Evolutionary conservation across 31 red algal genomes (phyloP), one percentile per base, ranked within the genome.

Genomic region (Porphyra umbilicalis): DNA sequence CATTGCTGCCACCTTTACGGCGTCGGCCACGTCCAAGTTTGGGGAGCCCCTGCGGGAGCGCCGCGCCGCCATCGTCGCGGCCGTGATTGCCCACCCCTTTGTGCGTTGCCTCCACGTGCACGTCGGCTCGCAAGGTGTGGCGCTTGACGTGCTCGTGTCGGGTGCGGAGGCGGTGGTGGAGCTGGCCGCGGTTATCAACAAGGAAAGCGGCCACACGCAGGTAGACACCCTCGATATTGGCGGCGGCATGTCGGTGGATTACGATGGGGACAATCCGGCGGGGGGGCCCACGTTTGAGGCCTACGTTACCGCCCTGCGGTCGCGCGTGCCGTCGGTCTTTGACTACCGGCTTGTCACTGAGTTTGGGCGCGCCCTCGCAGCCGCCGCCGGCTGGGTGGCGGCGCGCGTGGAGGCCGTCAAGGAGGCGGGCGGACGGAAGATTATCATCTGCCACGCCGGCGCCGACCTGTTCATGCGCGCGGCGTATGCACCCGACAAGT

Each of bases 391-490:
- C 16, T 89, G 87, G 79, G 40, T 91, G 32, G 93, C 86, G 6
- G 86, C 93, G 15, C 88, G 78, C 25, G 93, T 95, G 35, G 85
- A 87, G 76, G 33, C 29, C 36, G 78, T 89, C 36, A 91, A 91
- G 75, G 76, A 77, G 20, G 82, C 93, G 29, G 93, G 88, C 77
- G 83, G 86, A 13, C 77, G 82, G 78, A 91, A 85, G 10, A 88
- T 84, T 37, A 89, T 95, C 31, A 57, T 95, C 33, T 90, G 92
- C 77, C 88, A 95, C 36, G 86, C 84, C 35, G 93, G 93, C 0
- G 93, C 93, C 16, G 88, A 95, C 81, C 75, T 85, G 34, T 84
- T 95, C 75, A 81, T 91, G 87, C 76, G 93, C n/a, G 84, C 88
- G 7, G 93, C 87, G 76, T 95, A 95, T 79, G 81, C 85, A 79